Conservation (phyloP, 2,329 filamentous ascomycete species). For the Ophiostoma himal-ulmi region DNA sequence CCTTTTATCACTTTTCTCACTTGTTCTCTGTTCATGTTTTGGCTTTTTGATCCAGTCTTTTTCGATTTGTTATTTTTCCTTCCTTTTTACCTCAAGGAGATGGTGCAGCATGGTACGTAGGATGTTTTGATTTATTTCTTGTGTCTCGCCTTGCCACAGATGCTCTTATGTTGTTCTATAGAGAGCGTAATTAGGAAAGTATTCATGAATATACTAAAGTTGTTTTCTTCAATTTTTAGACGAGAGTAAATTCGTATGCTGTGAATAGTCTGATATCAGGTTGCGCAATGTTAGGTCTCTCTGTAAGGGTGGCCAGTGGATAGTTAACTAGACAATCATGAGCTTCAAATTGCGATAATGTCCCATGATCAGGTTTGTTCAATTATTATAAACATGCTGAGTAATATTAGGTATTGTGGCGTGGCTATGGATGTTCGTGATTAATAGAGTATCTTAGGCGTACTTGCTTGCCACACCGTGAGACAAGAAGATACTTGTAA, state of each 20-base stretch:
- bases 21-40: conserved; percentile 4
- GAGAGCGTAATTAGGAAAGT: conserved; percentile 14
- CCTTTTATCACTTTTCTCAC: neutral
- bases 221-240: neutral
- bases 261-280: neutral
- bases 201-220: conserved; percentile 12
- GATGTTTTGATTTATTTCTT: conserved; percentile 24
- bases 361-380: neutral
- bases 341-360: neutral
- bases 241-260: neutral
- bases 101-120: conserved; percentile 1
- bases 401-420: neutral
- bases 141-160: conserved; percentile 17
- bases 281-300: too few species aligned
- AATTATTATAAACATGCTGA: neutral
- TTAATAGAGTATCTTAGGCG: conserved; percentile 10
- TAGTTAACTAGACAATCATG: neutral
- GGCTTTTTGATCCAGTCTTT: neutral
- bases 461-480: neutral
- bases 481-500: conserved; percentile 5
- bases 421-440: neutral
- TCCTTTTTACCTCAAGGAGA: neutral
- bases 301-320: too few species aligned
- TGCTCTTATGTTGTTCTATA: conserved; percentile 7
- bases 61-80: neutral